A percentile compares a stretch with the other conserved stretches of the same genome.
Evolutionary conservation across 192 early-diverging fungal species (phyloP).

Genomic region (Pilaira anomala): DNA sequence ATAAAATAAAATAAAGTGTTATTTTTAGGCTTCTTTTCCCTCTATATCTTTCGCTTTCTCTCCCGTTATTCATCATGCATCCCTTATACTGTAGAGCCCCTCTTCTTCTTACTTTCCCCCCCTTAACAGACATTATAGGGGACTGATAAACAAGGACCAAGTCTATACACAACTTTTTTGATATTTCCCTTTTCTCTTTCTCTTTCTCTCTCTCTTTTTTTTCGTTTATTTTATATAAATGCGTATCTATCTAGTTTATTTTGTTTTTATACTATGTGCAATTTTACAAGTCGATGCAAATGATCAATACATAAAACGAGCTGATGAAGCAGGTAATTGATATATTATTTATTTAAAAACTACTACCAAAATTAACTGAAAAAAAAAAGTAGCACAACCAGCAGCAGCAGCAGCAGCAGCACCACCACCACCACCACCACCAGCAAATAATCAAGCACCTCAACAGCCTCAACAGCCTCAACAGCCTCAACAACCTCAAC

Average conservation of each 20-base stretch:
- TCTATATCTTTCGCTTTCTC: too few species aligned
- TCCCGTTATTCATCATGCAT: too few species aligned
- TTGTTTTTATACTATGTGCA: background rate
- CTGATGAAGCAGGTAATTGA: constrained; percentile 7
- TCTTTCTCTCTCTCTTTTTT: background rate
- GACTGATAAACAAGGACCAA: too few species aligned
- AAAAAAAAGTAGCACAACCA: too few species aligned
- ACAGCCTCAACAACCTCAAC: background rate
- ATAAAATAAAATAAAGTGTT: too few species aligned
- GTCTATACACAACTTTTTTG: too few species aligned
- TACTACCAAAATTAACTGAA: background rate
- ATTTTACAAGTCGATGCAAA: background rate
- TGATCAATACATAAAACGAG: background rate
- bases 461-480: background rate
- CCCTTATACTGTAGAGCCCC: too few species aligned
- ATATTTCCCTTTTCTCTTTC: too few species aligned
- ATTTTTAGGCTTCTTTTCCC: too few species aligned
- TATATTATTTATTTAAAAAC: background rate
- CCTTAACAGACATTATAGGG: too few species aligned
- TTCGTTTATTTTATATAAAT: background rate
- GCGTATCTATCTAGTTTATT: background rate
- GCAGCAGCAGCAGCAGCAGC: constrained; percentile 4
- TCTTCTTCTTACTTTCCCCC: too few species aligned
- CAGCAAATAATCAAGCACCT: background rate
- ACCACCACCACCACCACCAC: constrained; percentile 4